These are phyloP conservation scores for Emericellopsis cladophorae DNA, from an alignment of 2,329 filamentous ascomycete species.

Conservation along the genomic window DNA sequence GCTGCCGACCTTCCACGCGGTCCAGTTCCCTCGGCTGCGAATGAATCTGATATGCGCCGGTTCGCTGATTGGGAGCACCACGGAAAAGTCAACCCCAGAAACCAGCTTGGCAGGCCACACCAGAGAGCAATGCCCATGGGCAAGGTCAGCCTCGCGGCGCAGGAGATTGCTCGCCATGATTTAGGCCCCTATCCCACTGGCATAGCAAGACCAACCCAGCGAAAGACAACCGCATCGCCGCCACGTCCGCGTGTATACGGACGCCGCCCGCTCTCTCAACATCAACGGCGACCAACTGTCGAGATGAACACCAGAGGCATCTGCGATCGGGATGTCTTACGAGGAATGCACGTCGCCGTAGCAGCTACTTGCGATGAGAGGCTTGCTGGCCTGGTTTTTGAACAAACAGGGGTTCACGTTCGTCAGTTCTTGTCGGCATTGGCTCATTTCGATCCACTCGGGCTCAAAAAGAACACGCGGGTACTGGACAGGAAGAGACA, in stretches of 20 bases:
- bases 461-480: conserved; percentile 13
- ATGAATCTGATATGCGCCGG: no score
- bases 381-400: conserved; percentile 37
- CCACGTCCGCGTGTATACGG: no score
- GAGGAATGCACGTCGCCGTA: conserved; percentile 40
- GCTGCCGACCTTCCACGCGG: no score
- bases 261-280: no score
- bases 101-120: not conserved
- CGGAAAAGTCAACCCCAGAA: not conserved
- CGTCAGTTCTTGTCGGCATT: conserved; percentile 42
- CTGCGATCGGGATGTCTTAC: conserved; percentile 34
- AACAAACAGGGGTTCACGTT: conserved; percentile 38
- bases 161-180: conserved; percentile 1
- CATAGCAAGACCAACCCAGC: not conserved
- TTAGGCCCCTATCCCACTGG: not conserved
- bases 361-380: conserved; percentile 42
- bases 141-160: not conserved
- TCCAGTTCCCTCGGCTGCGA: no score
- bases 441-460: conserved; percentile 34
- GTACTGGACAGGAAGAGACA: conserved; percentile 11
- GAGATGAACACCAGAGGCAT: conserved; percentile 21
- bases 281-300: not conserved
- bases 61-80: not conserved
- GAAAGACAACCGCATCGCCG: not conserved
- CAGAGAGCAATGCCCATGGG: no score